Evolutionary conservation across 2,329 filamentous ascomycete genomes (phyloP).

Genomic region (Beauveria bassiana): DNA sequence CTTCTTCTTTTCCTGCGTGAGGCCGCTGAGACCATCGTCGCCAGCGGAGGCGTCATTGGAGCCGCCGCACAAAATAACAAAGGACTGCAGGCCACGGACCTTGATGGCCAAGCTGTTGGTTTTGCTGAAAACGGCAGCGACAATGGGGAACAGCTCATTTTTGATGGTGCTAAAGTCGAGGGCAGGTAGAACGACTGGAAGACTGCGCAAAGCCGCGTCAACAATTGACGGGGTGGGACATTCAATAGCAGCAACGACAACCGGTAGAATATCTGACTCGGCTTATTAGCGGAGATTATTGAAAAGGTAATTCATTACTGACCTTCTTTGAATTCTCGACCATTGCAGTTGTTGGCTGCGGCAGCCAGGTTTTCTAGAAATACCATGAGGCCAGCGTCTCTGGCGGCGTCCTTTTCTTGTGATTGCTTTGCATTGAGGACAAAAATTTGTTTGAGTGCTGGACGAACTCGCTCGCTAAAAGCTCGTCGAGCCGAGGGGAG

Average conservation of each 20-base stretch:
- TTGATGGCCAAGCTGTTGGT: slow-evolving; percentile 94
- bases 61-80: slow-evolving; percentile 83
- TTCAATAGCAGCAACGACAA: slow-evolving; percentile 76
- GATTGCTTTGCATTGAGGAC: slow-evolving; percentile 48
- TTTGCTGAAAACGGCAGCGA: slow-evolving; percentile 83
- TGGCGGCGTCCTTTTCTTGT: slow-evolving; percentile 69
- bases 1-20: slow-evolving; percentile 53
- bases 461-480: slow-evolving; percentile 82
- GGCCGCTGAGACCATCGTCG: slow-evolving; percentile 68
- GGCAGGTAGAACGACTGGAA: slow-evolving; percentile 74
- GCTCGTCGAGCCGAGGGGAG: slow-evolving; percentile 69
- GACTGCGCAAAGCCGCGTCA: slow-evolving; percentile 71
- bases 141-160: slow-evolving; percentile 89
- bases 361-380: slow-evolving; percentile 74
- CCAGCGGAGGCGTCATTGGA: slow-evolving; percentile 40
- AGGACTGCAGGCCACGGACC: slow-evolving; percentile 81
- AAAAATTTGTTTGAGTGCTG: slow-evolving; percentile 77
- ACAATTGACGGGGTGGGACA: slow-evolving; percentile 84
- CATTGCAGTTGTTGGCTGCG: slow-evolving; percentile 73
- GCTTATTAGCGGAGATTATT: background rate
- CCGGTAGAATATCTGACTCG: slow-evolving; percentile 69
- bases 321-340: slow-evolving; percentile 93
- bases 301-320: slow-evolving; percentile 24
- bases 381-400: slow-evolving; percentile 87
- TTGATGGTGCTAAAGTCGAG: slow-evolving; percentile 97